These are phyloP conservation scores for Canavalia gladiata DNA, from an alignment of 306 rosid genomes.

Conservation along the genomic window DNA sequence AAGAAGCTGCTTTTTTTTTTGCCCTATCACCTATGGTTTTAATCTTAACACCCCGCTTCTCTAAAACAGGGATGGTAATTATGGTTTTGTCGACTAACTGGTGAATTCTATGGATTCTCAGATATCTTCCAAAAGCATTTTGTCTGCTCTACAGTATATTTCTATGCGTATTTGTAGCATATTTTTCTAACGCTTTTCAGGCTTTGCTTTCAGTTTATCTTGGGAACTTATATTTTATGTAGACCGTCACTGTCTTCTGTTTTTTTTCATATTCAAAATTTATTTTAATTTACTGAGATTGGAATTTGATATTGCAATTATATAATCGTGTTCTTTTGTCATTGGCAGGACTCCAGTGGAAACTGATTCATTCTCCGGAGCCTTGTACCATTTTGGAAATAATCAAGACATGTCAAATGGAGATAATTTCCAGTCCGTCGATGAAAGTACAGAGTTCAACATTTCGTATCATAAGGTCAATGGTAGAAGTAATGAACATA, in stretches of 20 bases:
- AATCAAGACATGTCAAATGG: constrained; percentile 58
- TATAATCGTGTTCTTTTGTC: constrained; percentile 45
- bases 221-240: background rate
- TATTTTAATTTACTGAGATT: constrained; percentile 33
- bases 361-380: constrained; percentile 72
- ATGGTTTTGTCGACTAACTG: constrained; percentile 6
- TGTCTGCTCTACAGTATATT: constrained; percentile 34
- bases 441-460: constrained; percentile 69
- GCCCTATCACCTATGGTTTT: background rate
- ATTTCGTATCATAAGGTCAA: constrained; percentile 67
- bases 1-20: constrained; percentile 9
- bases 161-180: background rate
- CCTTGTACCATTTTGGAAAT: constrained; percentile 67
- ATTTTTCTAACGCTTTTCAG: background rate
- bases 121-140: constrained; percentile 22
- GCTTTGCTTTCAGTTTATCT: constrained; percentile 23
- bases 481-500: constrained; percentile 49
- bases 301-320: constrained; percentile 47
- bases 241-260: constrained; percentile 23
- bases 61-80: constrained; percentile 26
- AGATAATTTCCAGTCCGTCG: constrained; percentile 61
- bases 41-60: background rate
- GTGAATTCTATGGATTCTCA: constrained; percentile 31
- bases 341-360: constrained; percentile 80
- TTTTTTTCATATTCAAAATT: constrained; percentile 1